Percentiles rank a stretch among this genome's conserved stretches.
Conservation (phyloP, 2,329 filamentous ascomycete genomes). For the Aspergillus aculeatinus region DNA sequence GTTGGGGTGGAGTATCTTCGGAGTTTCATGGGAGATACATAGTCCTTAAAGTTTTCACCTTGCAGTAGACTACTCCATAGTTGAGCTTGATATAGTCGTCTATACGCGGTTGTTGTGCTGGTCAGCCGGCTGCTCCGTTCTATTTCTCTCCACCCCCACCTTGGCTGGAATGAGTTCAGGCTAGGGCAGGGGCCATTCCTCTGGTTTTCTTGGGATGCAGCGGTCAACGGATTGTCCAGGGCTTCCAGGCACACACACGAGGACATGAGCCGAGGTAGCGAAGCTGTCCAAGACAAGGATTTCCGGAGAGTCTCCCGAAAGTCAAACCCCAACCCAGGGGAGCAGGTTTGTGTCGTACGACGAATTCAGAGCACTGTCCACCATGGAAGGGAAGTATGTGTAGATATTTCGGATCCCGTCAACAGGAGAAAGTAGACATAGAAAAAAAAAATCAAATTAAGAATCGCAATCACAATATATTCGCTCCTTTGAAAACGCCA, state of each 20-base stretch:
- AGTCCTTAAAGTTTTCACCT: no score
- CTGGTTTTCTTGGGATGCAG: no score
- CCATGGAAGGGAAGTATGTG: not conserved
- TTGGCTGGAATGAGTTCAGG: no score
- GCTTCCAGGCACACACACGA: not conserved
- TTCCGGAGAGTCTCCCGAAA: not conserved
- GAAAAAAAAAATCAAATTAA: not conserved
- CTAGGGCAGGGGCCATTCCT: no score
- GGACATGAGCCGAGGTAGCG: not conserved
- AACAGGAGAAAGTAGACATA: not conserved
- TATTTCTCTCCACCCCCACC: no score
- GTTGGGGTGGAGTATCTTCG: no score
- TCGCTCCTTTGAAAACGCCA: not conserved
- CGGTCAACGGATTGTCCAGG: not conserved
- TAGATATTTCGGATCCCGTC: not conserved
- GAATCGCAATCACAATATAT: not conserved
- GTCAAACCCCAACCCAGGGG: not conserved
- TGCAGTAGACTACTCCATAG: no score
- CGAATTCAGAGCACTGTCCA: not conserved
- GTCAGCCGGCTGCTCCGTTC: no score
- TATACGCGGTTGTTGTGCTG: no score
- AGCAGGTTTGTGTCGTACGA: not conserved
- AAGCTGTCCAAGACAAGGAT: not conserved
- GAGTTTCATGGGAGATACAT: no score
- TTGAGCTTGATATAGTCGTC: no score